Conservation (phyloP, 176 grass and related monocot genomes). For the Juncus effusus region DNA sequence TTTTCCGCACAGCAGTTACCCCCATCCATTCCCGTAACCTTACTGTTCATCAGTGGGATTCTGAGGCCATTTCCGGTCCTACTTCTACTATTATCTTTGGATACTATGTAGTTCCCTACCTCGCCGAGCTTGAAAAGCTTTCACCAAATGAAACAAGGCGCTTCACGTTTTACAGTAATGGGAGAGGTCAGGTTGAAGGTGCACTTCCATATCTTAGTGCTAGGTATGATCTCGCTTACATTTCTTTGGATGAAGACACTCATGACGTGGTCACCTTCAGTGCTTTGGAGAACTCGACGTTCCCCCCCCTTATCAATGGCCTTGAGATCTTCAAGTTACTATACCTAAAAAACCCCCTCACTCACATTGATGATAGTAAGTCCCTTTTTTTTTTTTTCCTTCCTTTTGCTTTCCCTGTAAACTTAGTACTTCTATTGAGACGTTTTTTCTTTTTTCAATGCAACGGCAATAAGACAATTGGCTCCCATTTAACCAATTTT, state of each 20-base stretch:
- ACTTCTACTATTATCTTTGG: background rate
- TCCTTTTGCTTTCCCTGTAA: too few species aligned
- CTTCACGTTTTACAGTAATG: slow-evolving; percentile 29
- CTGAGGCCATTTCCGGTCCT: background rate
- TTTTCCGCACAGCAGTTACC: slow-evolving; percentile 44
- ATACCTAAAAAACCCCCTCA: background rate
- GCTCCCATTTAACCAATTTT: too few species aligned
- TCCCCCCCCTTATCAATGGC: slow-evolving; percentile 56
- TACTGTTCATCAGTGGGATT: background rate
- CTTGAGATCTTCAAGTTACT: slow-evolving; percentile 34
- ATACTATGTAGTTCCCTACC: slow-evolving; percentile 13
- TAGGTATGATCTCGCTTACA: too few species aligned
- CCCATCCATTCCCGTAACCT: slow-evolving; percentile 28
- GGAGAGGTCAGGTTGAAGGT: too few species aligned
- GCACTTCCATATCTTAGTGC: too few species aligned
- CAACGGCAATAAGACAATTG: too few species aligned
- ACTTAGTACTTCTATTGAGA: too few species aligned
- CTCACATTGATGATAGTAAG: slow-evolving; percentile 34
- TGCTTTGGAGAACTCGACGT: slow-evolving; percentile 29
- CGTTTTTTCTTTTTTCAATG: too few species aligned
- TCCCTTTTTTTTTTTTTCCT: too few species aligned
- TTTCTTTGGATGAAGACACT: too few species aligned
- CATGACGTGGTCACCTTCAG: slow-evolving; percentile 16
- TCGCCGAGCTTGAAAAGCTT: slow-evolving; percentile 36
- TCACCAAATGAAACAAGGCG: slow-evolving; percentile 5